phyloP scores from a whole-genome alignment of 306 rosid species.

The Potentilla sterilis region DNA sequence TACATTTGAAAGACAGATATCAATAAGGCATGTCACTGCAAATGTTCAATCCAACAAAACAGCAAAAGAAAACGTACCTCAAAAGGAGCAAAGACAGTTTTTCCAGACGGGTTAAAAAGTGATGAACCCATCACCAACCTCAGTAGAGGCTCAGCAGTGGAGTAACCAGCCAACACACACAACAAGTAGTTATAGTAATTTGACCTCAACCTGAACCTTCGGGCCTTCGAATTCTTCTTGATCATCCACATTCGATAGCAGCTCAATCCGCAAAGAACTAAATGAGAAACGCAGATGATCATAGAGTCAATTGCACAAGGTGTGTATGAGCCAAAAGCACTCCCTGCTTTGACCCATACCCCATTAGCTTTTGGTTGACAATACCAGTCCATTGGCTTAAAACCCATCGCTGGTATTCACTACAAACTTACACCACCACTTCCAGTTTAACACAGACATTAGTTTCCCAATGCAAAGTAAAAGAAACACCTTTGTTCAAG shows the following conservation, averaged over 20 bases:
- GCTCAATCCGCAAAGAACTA: slow-evolving; percentile 62
- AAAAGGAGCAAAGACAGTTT: slow-evolving; percentile 59
- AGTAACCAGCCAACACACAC: slow-evolving; percentile 47
- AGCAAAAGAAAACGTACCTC: slow-evolving; percentile 52
- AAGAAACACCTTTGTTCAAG: background rate
- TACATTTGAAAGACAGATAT: background rate
- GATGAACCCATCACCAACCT: slow-evolving; percentile 56
- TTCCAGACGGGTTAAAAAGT: slow-evolving; percentile 47
- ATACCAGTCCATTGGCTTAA: slow-evolving; percentile 65
- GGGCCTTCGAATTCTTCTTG: slow-evolving; percentile 41
- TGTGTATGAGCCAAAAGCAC: slow-evolving; percentile 76
- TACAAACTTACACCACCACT: background rate
- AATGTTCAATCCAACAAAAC: background rate
- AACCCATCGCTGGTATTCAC: slow-evolving; percentile 43
- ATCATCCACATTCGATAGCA: slow-evolving; percentile 62
- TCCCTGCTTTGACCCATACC: slow-evolving; percentile 52
- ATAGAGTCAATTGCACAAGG: slow-evolving; percentile 78
- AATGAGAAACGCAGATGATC: slow-evolving; percentile 60
- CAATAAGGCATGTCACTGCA: background rate
- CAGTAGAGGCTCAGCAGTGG: slow-evolving; percentile 58
- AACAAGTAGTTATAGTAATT: slow-evolving; percentile 59
- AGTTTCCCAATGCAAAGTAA: background rate
- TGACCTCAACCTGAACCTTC: slow-evolving; percentile 55
- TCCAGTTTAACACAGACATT: background rate
- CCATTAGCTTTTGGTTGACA: slow-evolving; percentile 62